Evolutionary conservation across 2,329 filamentous ascomycete genomes (phyloP).

Genomic region (Annulohypoxylon truncatum): DNA sequence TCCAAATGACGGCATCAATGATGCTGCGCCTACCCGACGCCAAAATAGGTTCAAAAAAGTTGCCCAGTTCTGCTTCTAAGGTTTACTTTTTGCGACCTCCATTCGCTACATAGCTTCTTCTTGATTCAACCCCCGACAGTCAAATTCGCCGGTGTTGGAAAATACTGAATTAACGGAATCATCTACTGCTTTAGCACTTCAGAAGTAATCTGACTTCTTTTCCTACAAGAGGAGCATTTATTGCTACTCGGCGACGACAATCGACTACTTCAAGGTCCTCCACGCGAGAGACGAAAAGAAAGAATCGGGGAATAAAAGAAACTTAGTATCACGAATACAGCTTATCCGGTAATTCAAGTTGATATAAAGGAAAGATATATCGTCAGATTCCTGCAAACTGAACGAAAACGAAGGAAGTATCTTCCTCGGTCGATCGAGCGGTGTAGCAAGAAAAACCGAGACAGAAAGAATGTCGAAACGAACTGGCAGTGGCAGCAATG

Average conservation of each 20-base stretch:
- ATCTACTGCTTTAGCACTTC: background rate
- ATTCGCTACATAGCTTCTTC: background rate
- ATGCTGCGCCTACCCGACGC: slow-evolving; percentile 34
- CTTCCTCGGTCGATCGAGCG: slow-evolving; percentile 9
- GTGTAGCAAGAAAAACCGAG: background rate
- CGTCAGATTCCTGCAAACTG: background rate
- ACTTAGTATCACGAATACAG: background rate
- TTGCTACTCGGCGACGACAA: background rate
- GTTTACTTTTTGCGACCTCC: background rate
- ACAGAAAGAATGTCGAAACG: slow-evolving; percentile 70
- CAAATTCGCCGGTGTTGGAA: background rate
- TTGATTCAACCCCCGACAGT: slow-evolving; percentile 2
- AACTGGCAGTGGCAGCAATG: slow-evolving; percentile 62
- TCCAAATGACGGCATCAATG: slow-evolving; percentile 42
- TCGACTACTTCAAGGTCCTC: background rate
- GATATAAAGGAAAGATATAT: background rate
- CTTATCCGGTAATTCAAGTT: background rate
- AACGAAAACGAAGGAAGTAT: slow-evolving; percentile 2
- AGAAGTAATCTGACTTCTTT: background rate
- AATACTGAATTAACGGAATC: background rate
- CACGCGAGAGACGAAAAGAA: background rate
- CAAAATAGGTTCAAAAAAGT: slow-evolving; percentile 16
- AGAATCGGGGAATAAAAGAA: slow-evolving; percentile 8
- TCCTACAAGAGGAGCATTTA: background rate
- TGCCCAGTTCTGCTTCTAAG: slow-evolving; percentile 6